A percentile compares a stretch with the other conserved stretches of the same genome.
Evolutionary conservation across 148 eudicot species (phyloP).

Genomic region (Vaccinium myrtillus): DNA sequence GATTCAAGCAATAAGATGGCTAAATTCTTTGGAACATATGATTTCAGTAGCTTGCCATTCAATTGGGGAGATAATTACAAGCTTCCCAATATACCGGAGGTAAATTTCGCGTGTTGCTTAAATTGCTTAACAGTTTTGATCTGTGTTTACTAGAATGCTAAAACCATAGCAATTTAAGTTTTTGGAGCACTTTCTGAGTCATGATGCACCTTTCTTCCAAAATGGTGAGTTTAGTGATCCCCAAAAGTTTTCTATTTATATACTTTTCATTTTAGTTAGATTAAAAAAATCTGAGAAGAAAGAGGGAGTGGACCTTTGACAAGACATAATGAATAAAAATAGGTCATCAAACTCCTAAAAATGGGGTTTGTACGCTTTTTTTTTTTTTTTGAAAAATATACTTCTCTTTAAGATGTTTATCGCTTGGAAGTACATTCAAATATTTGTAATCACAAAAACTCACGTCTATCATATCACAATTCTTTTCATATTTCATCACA

Average conservation of each 20-base stretch:
- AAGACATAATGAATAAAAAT: background rate
- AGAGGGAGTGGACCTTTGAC: background rate
- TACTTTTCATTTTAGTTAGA: background rate
- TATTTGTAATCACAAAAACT: background rate
- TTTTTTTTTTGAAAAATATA: background rate
- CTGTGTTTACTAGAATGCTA: background rate
- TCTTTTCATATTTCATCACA: background rate
- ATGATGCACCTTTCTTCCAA: background rate
- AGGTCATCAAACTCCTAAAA: background rate
- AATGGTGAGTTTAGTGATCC: background rate
- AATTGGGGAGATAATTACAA: slow-evolving; percentile 82
- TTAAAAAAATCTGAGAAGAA: background rate
- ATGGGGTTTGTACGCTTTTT: background rate
- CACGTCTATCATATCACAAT: background rate
- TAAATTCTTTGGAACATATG: slow-evolving; percentile 73
- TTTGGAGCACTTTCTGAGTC: background rate
- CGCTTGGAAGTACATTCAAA: background rate
- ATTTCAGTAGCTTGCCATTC: slow-evolving; percentile 71
- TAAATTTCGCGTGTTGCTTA: slow-evolving; percentile 27
- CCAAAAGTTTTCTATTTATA: background rate
- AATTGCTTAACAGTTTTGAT: background rate
- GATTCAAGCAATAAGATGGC: slow-evolving; percentile 60
- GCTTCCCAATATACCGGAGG: slow-evolving; percentile 88
- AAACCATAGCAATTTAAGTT: slow-evolving; percentile 1
- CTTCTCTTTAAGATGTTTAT: background rate